A percentile compares a stretch with the other conserved stretches of the same genome.
These are phyloP conservation scores for Hysterangium stoloniferum DNA, from an alignment of 768 basidiomycete species.

Conservation along the genomic window DNA sequence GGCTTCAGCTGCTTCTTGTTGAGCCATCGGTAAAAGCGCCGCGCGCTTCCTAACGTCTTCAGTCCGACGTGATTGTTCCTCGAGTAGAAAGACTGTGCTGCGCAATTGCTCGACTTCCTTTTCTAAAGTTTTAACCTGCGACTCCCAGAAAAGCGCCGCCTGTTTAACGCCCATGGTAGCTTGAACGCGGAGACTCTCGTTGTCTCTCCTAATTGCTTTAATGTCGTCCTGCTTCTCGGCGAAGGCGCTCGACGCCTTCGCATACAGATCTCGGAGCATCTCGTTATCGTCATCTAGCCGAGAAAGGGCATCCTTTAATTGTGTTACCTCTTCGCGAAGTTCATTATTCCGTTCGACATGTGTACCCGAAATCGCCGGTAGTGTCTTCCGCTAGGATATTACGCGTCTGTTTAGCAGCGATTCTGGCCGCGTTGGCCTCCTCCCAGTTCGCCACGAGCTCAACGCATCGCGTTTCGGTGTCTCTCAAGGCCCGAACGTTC, in stretches of 20 bases:
- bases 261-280: constrained; percentile 50
- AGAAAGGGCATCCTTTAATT: not conserved
- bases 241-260: constrained; percentile 34
- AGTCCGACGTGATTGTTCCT: constrained; percentile 52
- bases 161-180: constrained; percentile 45
- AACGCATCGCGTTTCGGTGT: no score
- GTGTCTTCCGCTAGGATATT: no score
- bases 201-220: constrained; percentile 38
- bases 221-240: constrained; percentile 24
- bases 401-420: no score
- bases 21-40: constrained; percentile 22
- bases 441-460: no score
- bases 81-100: constrained; percentile 38
- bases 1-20: constrained; percentile 43
- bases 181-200: constrained; percentile 43
- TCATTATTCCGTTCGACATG: not conserved
- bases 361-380: no score
- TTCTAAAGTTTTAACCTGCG: constrained; percentile 38
- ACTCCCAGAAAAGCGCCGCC: constrained; percentile 43
- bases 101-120: constrained; percentile 42
- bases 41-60: constrained; percentile 52
- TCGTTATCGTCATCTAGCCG: constrained; percentile 29
- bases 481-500: no score
- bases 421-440: no score
- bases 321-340: not conserved